A percentile compares a stretch with the other conserved stretches of the same genome.
Conservation (phyloP, 371 early-diverging fungal genomes). For the Cokeromyces recurvatus region DNA sequence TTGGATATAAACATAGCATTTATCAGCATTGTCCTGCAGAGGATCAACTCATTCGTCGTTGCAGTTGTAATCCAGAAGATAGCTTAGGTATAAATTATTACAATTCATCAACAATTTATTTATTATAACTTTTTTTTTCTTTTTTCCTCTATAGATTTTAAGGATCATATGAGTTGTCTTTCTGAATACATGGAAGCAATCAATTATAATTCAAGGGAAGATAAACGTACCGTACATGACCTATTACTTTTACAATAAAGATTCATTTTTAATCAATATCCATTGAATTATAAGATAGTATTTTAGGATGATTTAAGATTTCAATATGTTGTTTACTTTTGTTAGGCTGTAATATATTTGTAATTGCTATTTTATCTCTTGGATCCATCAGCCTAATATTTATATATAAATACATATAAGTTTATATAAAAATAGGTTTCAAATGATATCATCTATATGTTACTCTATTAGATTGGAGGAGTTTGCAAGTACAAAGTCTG, state of each 20-base stretch:
- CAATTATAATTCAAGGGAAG: conserved; percentile 1
- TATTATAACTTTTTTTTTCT: background rate
- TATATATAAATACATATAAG: no score
- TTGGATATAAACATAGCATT: conserved; percentile 72
- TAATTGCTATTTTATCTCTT: no score
- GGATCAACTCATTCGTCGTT: conserved; percentile 18
- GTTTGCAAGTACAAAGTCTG: conserved; percentile 18
- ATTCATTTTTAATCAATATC: no score
- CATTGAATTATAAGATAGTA: no score
- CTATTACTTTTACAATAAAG: no score
- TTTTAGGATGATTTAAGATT: no score
- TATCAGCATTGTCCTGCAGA: conserved; percentile 67
- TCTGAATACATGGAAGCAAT: conserved; percentile 29
- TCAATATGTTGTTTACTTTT: no score
- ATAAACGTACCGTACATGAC: conserved; percentile 25
- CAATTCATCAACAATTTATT: background rate
- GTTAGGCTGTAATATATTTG: no score
- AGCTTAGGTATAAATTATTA: conserved; percentile 21
- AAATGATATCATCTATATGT: no score
- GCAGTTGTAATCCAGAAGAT: conserved; percentile 27
- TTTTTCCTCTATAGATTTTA: conserved; percentile 18
- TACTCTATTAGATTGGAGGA: no score
- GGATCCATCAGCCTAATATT: no score
- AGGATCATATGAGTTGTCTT: conserved; percentile 36
- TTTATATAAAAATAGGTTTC: no score